Conservation (phyloP, 2,329 filamentous ascomycete genomes). For the Trematosphaeria pertusa region DNA sequence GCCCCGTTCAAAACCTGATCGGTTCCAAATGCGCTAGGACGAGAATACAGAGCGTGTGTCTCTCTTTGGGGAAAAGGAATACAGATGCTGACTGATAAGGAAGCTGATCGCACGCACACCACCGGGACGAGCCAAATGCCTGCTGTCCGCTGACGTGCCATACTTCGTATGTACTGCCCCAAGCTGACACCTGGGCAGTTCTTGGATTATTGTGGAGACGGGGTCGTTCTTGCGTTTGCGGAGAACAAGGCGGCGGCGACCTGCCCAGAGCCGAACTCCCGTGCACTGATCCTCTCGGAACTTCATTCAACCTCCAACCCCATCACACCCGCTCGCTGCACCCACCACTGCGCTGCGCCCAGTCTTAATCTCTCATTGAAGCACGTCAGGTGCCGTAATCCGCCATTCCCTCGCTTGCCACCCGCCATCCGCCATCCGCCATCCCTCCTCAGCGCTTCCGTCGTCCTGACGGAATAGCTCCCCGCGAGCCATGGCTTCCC, state of each 20-base stretch:
- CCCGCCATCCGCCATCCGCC: conserved; percentile 27
- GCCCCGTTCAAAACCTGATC: conserved; percentile 2
- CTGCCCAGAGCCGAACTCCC: conserved; percentile 1
- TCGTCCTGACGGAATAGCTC: conserved; percentile 19
- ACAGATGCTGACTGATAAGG: conserved; percentile 7
- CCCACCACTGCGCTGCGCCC: conserved; percentile 12
- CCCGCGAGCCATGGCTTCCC: conserved; percentile 40
- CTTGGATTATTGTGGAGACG: conserved; percentile 5
- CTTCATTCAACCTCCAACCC: conserved; percentile 12
- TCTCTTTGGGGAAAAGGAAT: conserved; percentile 1
- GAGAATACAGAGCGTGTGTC: too few species aligned
- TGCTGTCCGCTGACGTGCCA: not conserved
- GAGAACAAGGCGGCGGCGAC: conserved; percentile 6
- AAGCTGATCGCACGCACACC: conserved; percentile 6
- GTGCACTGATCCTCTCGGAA: conserved; percentile 8
- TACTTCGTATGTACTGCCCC: not conserved
- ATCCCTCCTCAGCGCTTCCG: conserved; percentile 21
- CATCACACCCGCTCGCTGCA: conserved; percentile 17
- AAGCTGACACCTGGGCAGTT: not conserved
- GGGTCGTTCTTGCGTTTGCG: conserved; percentile 3
- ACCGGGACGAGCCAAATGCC: not conserved
- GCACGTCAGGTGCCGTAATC: not conserved
- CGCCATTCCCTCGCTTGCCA: conserved; percentile 23
- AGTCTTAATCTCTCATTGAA: conserved; percentile 4
- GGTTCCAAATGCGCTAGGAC: too few species aligned